Evolutionary conservation across 192 early-diverging fungal genomes (phyloP), one percentile per base, ranked within the genome.

Genomic region (Piromyces sp.): DNA sequence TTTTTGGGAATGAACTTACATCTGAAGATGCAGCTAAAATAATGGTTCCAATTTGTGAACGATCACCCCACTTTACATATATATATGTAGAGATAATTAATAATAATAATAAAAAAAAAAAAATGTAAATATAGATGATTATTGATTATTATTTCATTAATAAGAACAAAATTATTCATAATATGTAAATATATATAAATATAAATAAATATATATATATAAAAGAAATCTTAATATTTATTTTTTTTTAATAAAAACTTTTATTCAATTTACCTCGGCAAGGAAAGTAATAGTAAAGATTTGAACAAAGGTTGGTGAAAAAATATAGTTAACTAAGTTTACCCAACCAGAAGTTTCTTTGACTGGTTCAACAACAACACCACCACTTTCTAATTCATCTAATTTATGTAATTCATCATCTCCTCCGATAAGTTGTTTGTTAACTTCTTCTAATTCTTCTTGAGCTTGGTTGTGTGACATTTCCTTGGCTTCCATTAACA

Each of bases 271-370:
- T 51, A 51, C 42, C 42, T 99, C 98, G 58, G 95, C 98, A 82
- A 99, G 82, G 83, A 99, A 99, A 42, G 96, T 98, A 83, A 99
- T 85, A 36, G 96, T 91, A 89, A 98, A 98, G 0, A 94, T 95
- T 87, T 99, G 94, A 30, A 98, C 91, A 90, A 96, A 98, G 30
- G 96, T 87, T 0, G 98, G 96, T 30, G 96, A 96, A 81, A 97
- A 90, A 37, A 97, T 84, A 38, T 92, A 87, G 22, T 94, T 91
- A 84, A 92, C 84, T 81, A 96, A 85, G 83, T 95, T 95, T 81
- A 89, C 14, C 84, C 30, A 40, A 30, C 30, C 30, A 15, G 42
- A 79, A 42, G 30, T 30, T n/a, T 33, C 11, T 19, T 33, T 33
- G 11, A 80, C 22, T 42, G 80, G 80, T 30, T 29, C 80, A 26